A percentile compares a stretch with the other conserved stretches of the same genome.
phyloP scores from a whole-genome alignment of 257 asterid species.

The Solanum rostratum region DNA sequence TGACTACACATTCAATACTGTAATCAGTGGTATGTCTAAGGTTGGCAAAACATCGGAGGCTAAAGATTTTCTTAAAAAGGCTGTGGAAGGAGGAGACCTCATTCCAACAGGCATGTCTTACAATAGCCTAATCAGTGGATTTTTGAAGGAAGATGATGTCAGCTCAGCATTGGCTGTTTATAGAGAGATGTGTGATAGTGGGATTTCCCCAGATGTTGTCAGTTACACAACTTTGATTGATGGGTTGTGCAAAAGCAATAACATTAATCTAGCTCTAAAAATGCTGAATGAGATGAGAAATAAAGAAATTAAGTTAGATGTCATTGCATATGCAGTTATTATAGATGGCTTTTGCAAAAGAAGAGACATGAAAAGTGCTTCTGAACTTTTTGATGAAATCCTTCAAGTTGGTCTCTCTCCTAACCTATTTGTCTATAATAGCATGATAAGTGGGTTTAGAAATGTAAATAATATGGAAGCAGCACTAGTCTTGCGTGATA shows the following conservation, averaged over 20 bases:
- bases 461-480: conserved; percentile 42
- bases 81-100: conserved; percentile 32
- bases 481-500: conserved; percentile 36
- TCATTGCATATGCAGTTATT: conserved; percentile 46
- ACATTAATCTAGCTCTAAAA: conserved; percentile 37
- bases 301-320: conserved; percentile 54
- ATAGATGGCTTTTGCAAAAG: conserved; percentile 72
- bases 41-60: conserved; percentile 42
- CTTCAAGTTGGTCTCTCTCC: conserved; percentile 57
- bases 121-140: conserved; percentile 66
- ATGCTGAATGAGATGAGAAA: conserved; percentile 47
- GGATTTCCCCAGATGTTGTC: conserved; percentile 42
- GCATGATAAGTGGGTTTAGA: conserved; percentile 70
- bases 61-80: conserved; percentile 32
- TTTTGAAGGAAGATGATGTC: conserved; percentile 45
- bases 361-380: conserved; percentile 55
- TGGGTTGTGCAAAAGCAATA: conserved; percentile 48
- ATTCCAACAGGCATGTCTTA: conserved; percentile 47
- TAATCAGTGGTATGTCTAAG: conserved; percentile 59
- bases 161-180: conserved; percentile 49
- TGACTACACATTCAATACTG: conserved; percentile 43
- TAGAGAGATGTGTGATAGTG: conserved; percentile 41
- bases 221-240: conserved; percentile 63
- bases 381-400: conserved; percentile 52
- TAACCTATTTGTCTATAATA: conserved; percentile 49